These are phyloP conservation scores for Tetradesmus obliquus DNA, from an alignment of 139 green algal genomes.

Conservation along the genomic window DNA sequence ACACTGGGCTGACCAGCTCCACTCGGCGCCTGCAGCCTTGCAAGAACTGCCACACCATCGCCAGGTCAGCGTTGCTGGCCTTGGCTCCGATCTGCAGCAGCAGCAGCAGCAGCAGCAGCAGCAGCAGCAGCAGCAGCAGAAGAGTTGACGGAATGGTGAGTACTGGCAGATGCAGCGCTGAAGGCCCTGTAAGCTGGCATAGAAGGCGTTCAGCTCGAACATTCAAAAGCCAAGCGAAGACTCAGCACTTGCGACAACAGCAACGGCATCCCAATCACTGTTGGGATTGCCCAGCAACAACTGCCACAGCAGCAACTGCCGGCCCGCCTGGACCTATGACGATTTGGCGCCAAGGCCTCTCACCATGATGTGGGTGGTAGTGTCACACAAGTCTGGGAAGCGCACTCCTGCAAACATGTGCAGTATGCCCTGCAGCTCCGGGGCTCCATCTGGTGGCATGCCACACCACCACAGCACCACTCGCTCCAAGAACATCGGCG, in stretches of 20 bases:
- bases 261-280: not conserved
- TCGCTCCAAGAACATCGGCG: slow-evolving; percentile 31
- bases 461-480: slow-evolving; percentile 48
- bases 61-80: slow-evolving; percentile 6
- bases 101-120: not conserved
- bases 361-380: slow-evolving; percentile 42
- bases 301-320: not conserved
- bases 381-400: slow-evolving; percentile 10
- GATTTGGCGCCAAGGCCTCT: not conserved
- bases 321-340: not conserved
- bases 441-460: not conserved
- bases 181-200: not conserved
- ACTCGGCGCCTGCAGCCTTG: not conserved
- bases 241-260: not conserved
- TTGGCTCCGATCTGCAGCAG: slow-evolving; percentile 29
- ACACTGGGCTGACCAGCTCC: slow-evolving; percentile 29
- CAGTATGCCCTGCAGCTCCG: slow-evolving; percentile 33
- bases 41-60: slow-evolving; percentile 1
- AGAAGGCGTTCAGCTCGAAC: not conserved
- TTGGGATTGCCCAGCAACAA: too few species aligned
- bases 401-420: slow-evolving; percentile 7
- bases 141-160: not conserved
- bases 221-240: not conserved
- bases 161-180: not conserved
- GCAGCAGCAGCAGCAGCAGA: not conserved